These are phyloP conservation scores for Rosa rugosa DNA, from an alignment of 306 rosid genomes.

Conservation along the genomic window DNA sequence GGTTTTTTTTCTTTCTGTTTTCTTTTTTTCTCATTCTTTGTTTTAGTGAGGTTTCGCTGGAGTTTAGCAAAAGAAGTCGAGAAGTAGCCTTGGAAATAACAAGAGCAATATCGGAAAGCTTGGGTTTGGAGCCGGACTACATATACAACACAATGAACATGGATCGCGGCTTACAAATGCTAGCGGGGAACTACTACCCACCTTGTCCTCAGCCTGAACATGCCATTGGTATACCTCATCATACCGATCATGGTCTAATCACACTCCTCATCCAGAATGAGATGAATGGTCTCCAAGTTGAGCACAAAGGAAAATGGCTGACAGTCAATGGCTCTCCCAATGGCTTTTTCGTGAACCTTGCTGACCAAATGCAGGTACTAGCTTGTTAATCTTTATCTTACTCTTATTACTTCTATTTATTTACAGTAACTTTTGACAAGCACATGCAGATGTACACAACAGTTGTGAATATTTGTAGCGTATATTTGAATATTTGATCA, in stretches of 20 bases:
- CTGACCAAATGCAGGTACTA: conserved; percentile 18
- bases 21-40: not conserved
- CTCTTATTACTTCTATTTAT: no score
- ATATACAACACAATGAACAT: conserved; percentile 18
- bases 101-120: conserved; percentile 29
- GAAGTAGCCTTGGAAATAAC: conserved; percentile 16
- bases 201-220: conserved; percentile 39
- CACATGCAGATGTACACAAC: no score
- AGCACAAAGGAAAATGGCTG: conserved; percentile 32
- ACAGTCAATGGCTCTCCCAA: conserved; percentile 20
- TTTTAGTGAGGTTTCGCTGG: not conserved
- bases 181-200: conserved; percentile 24
- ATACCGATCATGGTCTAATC: conserved; percentile 29
- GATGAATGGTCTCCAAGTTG: conserved; percentile 28
- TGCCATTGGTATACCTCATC: conserved; percentile 29
- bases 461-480: no score
- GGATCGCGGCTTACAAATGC: conserved; percentile 24
- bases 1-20: not conserved
- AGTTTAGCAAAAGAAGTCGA: conserved; percentile 9
- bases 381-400: no score
- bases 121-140: conserved; percentile 32
- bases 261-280: conserved; percentile 24
- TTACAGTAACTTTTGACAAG: no score
- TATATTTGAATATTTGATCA: no score
- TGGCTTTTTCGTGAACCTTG: conserved; percentile 26